Base-by-base conservation (phyloP, 1,284 basidiomycete species). In the Veloporphyrellus conicus region DNA sequence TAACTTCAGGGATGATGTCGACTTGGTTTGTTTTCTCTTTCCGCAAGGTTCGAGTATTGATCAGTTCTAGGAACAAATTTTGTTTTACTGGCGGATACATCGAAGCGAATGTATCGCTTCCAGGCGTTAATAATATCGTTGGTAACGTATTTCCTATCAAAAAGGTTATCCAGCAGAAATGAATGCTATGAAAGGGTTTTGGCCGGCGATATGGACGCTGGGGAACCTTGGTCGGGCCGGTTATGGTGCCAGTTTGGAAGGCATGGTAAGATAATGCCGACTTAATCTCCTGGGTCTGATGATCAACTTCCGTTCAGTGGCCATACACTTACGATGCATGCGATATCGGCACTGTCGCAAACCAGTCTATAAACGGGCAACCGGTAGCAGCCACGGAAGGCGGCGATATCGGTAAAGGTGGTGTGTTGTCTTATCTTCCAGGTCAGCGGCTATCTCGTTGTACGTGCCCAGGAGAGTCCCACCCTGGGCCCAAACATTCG, bases 41-140 rank as follows among this genome's bases (percentile, higher is more conserved):
- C 19, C 18, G 22, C 14, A 18, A 40, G 8, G 11, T 33, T 47
- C 42, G 10, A 45, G 25, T 29, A 33, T 45, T 52, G 10, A 63
- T 8, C 35, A 28, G 4, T n/a, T 14, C 12, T 35, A 68, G 84
- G 82, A 85, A 86, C 62, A 84, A 90, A 65, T 82, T 90, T 58
- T 90, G 88, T 64, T 91, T 91, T 68, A 84, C 80, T 3, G 77
- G 79, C 15, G 82, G 81, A 15, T 81, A 82, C 57, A 71, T 83
- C 36, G 77, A 79, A 63, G 76, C 73, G 41, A 64, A 78, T 15
- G 77, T 89, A 14, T 76, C 77, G 3, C 70, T 90, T 2, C 89
- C 89, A 4, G 89, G 88, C 15, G 68, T 69, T 40, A 76, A 73
- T 54, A 71, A 75, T 47, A 53, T 78, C 33, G 58, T 68, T 32